Evolutionary conservation across 495 filamentous ascomycete species (phyloP), one percentile per base, ranked within the genome.

Genomic region (Neurospora cerealis): DNA sequence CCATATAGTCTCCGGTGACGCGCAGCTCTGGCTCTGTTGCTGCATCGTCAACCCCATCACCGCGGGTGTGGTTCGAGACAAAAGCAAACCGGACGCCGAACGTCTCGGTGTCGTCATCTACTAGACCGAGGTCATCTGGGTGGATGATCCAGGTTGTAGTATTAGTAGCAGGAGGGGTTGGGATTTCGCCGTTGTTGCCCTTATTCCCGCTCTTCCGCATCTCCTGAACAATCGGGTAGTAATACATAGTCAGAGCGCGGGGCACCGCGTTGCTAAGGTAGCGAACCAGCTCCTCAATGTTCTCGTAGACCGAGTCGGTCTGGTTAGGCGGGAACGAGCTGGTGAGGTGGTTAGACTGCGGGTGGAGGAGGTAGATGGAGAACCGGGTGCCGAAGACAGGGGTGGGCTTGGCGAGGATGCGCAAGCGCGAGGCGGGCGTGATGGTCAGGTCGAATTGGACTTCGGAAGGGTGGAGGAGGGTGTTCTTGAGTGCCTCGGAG

Each of bases 391-490:
- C 77, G 15, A 79, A 76, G 24, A 73, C 71, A 1, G 78, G 77
- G 19, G 77, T 69, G 0, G 83, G 74, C 7, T 75, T 79, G 70
- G 77, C 76, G 1, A 80, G 74, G n/a, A 80, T 78, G 62, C 78
- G 79, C 5, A 86, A 70, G 15, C 79, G 76, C 6, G 77, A 75
- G 3, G 79, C 76, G 0, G 82, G 79, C 5, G 83, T 83, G 71
- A 86, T 80, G n/a, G 74, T 78, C 4, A 86, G 71, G 66, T 83
- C 83, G 71, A 83, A 84, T 11, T 82, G 77, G 24, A 79, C 79
- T 1, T 73, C 69, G 0, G 78, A 71, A 6, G 79, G 78, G n/a
- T 70, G 72, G 37, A 81, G 70, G 3, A 82, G 74, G 60, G 37
- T 60, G 21, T 13, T 38, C 21, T 73, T 73, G 54, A 81, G 73